phyloP scores from a whole-genome alignment of 2,329 filamentous ascomycete genomes.

The Myriosclerotinia curreyana region DNA sequence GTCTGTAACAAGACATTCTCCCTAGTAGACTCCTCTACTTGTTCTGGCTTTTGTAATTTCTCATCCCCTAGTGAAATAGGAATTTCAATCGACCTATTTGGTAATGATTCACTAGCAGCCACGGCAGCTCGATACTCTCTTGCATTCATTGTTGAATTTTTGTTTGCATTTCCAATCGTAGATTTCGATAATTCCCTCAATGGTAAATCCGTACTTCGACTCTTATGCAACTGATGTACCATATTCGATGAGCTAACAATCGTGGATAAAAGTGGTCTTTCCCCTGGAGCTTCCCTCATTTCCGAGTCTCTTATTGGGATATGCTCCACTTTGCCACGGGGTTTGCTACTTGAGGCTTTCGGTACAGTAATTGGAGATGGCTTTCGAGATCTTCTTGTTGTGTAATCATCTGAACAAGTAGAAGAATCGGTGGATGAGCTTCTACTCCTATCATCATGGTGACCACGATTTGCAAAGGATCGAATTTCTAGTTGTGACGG shows the following conservation, averaged over 20 bases:
- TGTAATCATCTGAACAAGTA: slow-evolving; percentile 26
- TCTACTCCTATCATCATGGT: slow-evolving; percentile 28
- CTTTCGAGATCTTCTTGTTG: slow-evolving; percentile 29
- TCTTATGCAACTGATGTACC: slow-evolving; percentile 21
- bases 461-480: slow-evolving; percentile 25
- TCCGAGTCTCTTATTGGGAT: slow-evolving; percentile 29
- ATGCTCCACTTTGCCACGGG: slow-evolving; percentile 31
- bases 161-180: neutral
- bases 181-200: slow-evolving; percentile 15
- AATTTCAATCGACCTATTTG: neutral
- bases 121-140: neutral
- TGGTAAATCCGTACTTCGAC: slow-evolving; percentile 7
- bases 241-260: slow-evolving; percentile 33
- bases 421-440: slow-evolving; percentile 30
- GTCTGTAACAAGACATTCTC: neutral
- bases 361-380: slow-evolving; percentile 33
- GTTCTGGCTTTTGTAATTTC: neutral
- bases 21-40: neutral
- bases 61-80: neutral
- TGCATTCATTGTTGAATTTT: slow-evolving; percentile 10
- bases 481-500: slow-evolving; percentile 30
- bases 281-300: slow-evolving; percentile 25
- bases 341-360: slow-evolving; percentile 8
- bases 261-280: slow-evolving; percentile 30
- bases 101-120: neutral